Conservation (phyloP, 371 early-diverging fungal genomes). For the Mucor velutinosus region DNA sequence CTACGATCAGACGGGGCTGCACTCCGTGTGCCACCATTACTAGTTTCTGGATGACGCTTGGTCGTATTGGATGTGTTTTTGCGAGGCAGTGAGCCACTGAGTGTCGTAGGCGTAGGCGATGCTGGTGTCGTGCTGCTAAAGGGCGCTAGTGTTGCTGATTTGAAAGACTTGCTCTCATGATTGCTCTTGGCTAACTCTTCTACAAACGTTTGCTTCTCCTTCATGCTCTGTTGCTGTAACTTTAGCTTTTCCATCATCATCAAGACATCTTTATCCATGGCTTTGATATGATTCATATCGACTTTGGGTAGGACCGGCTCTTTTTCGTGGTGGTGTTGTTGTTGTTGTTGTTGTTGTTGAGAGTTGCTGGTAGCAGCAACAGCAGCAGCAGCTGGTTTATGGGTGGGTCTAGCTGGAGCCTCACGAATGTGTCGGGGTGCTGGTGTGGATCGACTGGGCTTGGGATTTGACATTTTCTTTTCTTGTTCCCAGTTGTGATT, state of each 20-base stretch:
- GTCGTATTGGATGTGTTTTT: slow-evolving; percentile 2
- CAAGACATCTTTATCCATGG: slow-evolving; percentile 19
- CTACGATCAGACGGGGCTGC: slow-evolving; percentile 9
- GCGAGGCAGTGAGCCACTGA: slow-evolving; percentile 15
- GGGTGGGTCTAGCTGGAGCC: slow-evolving; percentile 16
- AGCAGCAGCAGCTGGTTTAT: not conserved
- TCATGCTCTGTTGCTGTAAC: slow-evolving; percentile 5
- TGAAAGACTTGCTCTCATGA: not conserved
- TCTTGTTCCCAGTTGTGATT: slow-evolving; percentile 9
- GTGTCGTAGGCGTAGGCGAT: slow-evolving; percentile 9
- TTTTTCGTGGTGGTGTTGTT: not conserved
- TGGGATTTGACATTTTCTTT: slow-evolving; percentile 15
- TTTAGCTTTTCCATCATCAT: slow-evolving; percentile 22
- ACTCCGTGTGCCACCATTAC: not conserved
- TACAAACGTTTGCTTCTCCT: not conserved
- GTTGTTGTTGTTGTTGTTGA: not conserved
- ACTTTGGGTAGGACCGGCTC: slow-evolving; percentile 6
- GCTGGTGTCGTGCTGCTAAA: not conserved
- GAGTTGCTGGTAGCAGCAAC: not conserved
- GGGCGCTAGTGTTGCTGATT: not conserved
- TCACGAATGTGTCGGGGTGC: slow-evolving; percentile 26
- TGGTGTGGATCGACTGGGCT: slow-evolving; percentile 32
- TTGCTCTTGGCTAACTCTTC: not conserved
- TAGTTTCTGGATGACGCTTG: slow-evolving; percentile 1
- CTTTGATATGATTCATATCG: slow-evolving; percentile 7